Evolutionary conservation across 768 basidiomycete species (phyloP).

Genomic region (Gautieria morchelliformis): DNA sequence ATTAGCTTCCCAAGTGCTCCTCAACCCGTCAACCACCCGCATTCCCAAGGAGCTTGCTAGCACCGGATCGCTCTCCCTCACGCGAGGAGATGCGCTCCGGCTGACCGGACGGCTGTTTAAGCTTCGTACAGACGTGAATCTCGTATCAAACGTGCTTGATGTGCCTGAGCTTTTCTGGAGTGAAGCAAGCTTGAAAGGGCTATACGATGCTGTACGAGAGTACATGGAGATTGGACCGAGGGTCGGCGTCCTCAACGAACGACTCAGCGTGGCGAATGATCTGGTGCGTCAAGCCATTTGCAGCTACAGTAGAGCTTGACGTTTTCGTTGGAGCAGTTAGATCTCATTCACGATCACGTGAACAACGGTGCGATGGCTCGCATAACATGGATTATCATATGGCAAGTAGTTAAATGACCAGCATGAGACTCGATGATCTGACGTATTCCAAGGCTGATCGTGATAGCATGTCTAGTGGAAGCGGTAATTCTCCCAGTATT

Average conservation of each 20-base stretch:
- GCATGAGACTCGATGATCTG: slow-evolving; percentile 15
- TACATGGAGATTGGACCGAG: slow-evolving; percentile 88
- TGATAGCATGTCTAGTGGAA: slow-evolving; percentile 84
- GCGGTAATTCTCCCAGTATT: slow-evolving; percentile 35
- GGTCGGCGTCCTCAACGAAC: slow-evolving; percentile 82
- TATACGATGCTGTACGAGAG: slow-evolving; percentile 89
- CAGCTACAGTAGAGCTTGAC: not conserved
- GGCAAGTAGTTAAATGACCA: slow-evolving; percentile 36
- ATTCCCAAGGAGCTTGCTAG: slow-evolving; percentile 78
- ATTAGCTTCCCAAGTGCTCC: slow-evolving; percentile 66
- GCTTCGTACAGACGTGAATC: slow-evolving; percentile 78
- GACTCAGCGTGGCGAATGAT: slow-evolving; percentile 78
- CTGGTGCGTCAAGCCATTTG: slow-evolving; percentile 45
- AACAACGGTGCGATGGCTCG: slow-evolving; percentile 86
- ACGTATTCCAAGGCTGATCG: slow-evolving; percentile 60
- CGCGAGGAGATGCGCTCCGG: slow-evolving; percentile 74
- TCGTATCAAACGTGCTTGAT: slow-evolving; percentile 89
- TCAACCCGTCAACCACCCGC: slow-evolving; percentile 62
- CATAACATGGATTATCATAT: slow-evolving; percentile 76
- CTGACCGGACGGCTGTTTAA: slow-evolving; percentile 69
- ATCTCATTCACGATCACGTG: slow-evolving; percentile 87
- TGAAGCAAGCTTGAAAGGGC: slow-evolving; percentile 77
- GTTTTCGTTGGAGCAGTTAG: slow-evolving; percentile 41
- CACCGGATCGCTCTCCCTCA: slow-evolving; percentile 66
- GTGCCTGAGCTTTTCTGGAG: slow-evolving; percentile 93